Evolutionary conservation across 768 basidiomycete species (phyloP).

Genomic region (Chalciporus sphaerocephalus): DNA sequence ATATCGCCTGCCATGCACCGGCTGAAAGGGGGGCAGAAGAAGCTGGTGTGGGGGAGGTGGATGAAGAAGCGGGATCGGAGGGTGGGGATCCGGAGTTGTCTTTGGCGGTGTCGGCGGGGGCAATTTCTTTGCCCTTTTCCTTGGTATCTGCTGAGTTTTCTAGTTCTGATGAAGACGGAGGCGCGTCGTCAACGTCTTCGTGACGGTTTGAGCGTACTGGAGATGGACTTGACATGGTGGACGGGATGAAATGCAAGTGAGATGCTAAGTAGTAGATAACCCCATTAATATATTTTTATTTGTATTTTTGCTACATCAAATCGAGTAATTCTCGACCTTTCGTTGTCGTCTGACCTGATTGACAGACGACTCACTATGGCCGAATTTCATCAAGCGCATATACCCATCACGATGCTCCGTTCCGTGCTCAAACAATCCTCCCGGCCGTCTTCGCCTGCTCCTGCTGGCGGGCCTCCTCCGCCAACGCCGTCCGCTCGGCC

Average conservation of each 20-base stretch:
- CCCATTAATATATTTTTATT: constrained; percentile 9
- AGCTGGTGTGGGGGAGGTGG: constrained; percentile 9
- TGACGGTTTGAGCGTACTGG: neutral
- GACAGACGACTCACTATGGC: neutral
- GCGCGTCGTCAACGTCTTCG: constrained; percentile 1
- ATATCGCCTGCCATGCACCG: constrained; percentile 75
- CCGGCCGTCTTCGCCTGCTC: constrained; percentile 19
- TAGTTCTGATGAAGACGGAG: constrained; percentile 1
- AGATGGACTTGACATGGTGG: constrained; percentile 15
- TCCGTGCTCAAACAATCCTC: constrained; percentile 52
- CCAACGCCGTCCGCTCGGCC: constrained; percentile 18
- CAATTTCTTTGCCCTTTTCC: constrained; percentile 4
- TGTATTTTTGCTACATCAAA: constrained; percentile 1
- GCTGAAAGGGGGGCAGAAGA: constrained; percentile 21
- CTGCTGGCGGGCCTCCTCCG: constrained; percentile 18
- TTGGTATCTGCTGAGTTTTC: constrained; percentile 1
- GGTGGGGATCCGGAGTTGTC: neutral
- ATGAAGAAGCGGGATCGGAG: constrained; percentile 1
- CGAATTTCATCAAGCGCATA: constrained; percentile 10
- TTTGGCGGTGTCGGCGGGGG: constrained; percentile 1
- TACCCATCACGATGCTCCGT: constrained; percentile 34
- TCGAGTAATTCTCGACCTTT: too few species aligned
- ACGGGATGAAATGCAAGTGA: neutral
- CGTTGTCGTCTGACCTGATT: neutral
- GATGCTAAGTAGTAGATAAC: neutral